Evolutionary conservation across 192 early-diverging fungal genomes (phyloP).

Genomic region (Gaertneriomyces semiglobifer): DNA sequence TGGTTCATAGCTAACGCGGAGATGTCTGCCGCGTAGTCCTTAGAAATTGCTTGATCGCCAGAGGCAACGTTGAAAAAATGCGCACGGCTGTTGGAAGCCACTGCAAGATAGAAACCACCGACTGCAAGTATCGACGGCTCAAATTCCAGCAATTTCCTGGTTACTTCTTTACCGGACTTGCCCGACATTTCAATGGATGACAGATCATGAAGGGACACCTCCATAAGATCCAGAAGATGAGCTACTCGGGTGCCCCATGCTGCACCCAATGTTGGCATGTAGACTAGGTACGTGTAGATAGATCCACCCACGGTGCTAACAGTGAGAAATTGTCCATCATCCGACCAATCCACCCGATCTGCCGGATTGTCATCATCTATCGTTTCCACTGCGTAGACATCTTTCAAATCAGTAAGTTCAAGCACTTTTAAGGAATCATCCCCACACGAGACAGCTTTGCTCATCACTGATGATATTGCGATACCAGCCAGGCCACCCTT

Average conservation of each 20-base stretch:
- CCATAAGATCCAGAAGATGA: conserved; percentile 32
- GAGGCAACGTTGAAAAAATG: conserved; percentile 18
- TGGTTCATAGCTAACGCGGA: conserved; percentile 30
- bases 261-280: conserved; percentile 38
- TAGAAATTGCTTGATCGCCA: background rate
- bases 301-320: conserved; percentile 43
- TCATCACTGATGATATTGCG: conserved; percentile 34
- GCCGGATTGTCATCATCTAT: conserved; percentile 45
- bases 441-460: conserved; percentile 45
- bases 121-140: conserved; percentile 39
- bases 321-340: conserved; percentile 50
- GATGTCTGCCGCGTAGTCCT: conserved; percentile 8
- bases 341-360: conserved; percentile 42
- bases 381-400: conserved; percentile 46
- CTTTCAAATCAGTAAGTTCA: conserved; percentile 48
- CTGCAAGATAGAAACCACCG: conserved; percentile 33
- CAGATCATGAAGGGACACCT: conserved; percentile 42
- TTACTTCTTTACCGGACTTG: background rate
- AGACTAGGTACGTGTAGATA: conserved; percentile 40
- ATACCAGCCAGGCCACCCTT: conserved; percentile 41
- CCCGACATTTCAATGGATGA: conserved; percentile 2
- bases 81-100: conserved; percentile 18
- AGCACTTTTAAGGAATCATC: conserved; percentile 49
- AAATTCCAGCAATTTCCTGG: conserved; percentile 31
- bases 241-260: conserved; percentile 31